Conservation (phyloP, 495 filamentous ascomycete genomes). For the Daldinia caldariorum region DNA sequence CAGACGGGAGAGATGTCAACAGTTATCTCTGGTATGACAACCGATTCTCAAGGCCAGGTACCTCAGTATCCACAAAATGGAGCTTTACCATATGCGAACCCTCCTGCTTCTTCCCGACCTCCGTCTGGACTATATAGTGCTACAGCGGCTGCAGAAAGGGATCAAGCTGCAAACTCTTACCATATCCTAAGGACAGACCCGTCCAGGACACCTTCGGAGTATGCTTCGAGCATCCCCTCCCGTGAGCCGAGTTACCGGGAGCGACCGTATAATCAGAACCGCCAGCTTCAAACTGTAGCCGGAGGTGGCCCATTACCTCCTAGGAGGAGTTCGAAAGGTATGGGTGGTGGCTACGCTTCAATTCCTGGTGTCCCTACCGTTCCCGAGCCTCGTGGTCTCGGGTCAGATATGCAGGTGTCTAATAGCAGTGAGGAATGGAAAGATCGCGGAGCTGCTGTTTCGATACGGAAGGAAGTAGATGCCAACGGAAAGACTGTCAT, state of each 20-base stretch:
- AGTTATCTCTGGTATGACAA: slow-evolving; percentile 18
- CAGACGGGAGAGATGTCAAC: slow-evolving; percentile 49
- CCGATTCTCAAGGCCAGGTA: slow-evolving; percentile 27
- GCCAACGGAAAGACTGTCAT: slow-evolving; percentile 82
- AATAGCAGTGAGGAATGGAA: slow-evolving; percentile 93
- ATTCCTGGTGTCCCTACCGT: slow-evolving; percentile 53
- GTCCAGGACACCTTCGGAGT: slow-evolving; percentile 69
- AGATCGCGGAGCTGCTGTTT: slow-evolving; percentile 87
- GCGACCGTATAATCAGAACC: slow-evolving; percentile 69
- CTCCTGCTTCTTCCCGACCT: slow-evolving; percentile 60
- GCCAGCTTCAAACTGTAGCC: slow-evolving; percentile 55
- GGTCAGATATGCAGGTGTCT: slow-evolving; percentile 69
- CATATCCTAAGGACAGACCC: slow-evolving; percentile 69
- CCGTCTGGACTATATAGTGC: slow-evolving; percentile 64
- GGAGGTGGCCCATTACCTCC: slow-evolving; percentile 70
- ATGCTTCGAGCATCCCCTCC: slow-evolving; percentile 70
- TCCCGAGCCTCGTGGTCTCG: slow-evolving; percentile 61
- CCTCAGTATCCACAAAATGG: slow-evolving; percentile 44
- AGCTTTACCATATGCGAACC: slow-evolving; percentile 38
- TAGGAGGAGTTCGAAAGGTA: slow-evolving; percentile 72
- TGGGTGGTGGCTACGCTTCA: slow-evolving; percentile 60
- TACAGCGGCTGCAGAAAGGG: slow-evolving; percentile 47
- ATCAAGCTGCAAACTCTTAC: slow-evolving; percentile 56
- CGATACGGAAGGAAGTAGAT: slow-evolving; percentile 80
- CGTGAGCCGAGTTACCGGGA: slow-evolving; percentile 78